Percentiles rank a stretch among this genome's conserved stretches.
Conservation (phyloP, 305 asterid species). For the Solanum hybrid region DNA sequence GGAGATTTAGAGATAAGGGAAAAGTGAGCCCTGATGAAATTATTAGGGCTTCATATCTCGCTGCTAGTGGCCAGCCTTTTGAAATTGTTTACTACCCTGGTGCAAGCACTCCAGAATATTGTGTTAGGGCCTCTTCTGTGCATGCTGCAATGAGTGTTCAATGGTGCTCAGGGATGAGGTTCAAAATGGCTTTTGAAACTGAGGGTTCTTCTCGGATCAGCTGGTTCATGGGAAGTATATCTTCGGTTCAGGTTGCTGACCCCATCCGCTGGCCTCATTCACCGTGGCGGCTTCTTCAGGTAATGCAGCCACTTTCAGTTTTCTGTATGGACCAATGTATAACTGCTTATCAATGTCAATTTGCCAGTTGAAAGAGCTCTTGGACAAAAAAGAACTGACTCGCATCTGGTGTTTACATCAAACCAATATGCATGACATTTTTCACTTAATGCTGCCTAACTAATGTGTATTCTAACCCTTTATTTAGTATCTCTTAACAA, state of each 20-base stretch:
- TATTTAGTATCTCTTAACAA: background rate
- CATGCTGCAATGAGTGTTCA: conserved; percentile 12
- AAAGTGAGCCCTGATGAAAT: conserved; percentile 5
- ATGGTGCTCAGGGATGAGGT: conserved; percentile 28
- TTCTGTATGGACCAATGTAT: background rate
- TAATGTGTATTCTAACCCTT: background rate
- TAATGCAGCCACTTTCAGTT: background rate
- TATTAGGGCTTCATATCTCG: conserved; percentile 8
- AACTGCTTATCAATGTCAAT: background rate
- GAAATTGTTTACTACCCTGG: conserved; percentile 15
- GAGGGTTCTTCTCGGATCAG: conserved; percentile 18
- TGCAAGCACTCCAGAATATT: conserved; percentile 20
- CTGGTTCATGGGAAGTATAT: conserved; percentile 32
- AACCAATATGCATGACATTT: background rate
- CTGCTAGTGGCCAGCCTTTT: conserved; percentile 17
- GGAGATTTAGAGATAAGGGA: conserved; percentile 5
- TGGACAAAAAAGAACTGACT: background rate
- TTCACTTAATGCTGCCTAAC: background rate
- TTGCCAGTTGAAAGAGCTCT: background rate
- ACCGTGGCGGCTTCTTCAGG: conserved; percentile 34
- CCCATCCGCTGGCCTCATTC: conserved; percentile 38
- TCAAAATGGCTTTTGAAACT: conserved; percentile 30
- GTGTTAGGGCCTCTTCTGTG: conserved; percentile 27
- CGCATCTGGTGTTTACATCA: background rate
- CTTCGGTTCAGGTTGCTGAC: conserved; percentile 26